Evolutionary conservation across 2,329 filamentous ascomycete species (phyloP), one percentile per base, ranked within the genome.

Genomic region (Colletotrichum sidae): DNA sequence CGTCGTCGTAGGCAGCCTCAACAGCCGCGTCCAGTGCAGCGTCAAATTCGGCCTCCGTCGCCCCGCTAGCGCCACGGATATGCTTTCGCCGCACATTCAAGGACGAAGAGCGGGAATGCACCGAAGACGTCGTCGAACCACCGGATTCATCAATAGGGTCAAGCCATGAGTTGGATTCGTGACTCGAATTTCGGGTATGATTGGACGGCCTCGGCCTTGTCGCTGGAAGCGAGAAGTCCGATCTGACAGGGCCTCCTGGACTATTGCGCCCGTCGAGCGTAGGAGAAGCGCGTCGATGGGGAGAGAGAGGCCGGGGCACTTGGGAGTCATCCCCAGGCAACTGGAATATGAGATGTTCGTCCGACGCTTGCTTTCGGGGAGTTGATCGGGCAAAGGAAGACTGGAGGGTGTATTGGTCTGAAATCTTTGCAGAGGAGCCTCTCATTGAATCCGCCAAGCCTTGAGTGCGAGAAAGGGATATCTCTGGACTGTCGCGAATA

Each of bases 1-100:
- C 92, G 68, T 97, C 94, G 75, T 97, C 92, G 76, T 98, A 99
- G 6, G 95, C 96, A 55, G 95, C 95, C 77, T 98, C 96, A 8
- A 98, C 94, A 12, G 96, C 96, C 33, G 94, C 95, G 79, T 98
- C 95, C 47, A 98, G 84, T 4, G 96, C 96, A 8, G 93, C 94
- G 77, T 97, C 94, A 70, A 98, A 97, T 73, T 97, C 94, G 7
- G 92, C 91, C 75, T 97, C 93, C 0, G 93, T 96, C 37, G 86
- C 88, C 49, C 89, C 89, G 69, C 92, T 95, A 3, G 84, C 75
- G 41, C 83, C 84, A 53, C 91, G 88, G 57, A 93, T 86, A 69
- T 92, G 90, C 72, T 90, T 92, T 68, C 91, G 85, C 67, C 88
- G 85, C 52, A 92, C 79, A 47, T 88, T 86, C 64, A 90, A 79